Evolutionary conservation across 2,329 filamentous ascomycete species (phyloP).

Genomic region (Clarireedia homoeocarpa): DNA sequence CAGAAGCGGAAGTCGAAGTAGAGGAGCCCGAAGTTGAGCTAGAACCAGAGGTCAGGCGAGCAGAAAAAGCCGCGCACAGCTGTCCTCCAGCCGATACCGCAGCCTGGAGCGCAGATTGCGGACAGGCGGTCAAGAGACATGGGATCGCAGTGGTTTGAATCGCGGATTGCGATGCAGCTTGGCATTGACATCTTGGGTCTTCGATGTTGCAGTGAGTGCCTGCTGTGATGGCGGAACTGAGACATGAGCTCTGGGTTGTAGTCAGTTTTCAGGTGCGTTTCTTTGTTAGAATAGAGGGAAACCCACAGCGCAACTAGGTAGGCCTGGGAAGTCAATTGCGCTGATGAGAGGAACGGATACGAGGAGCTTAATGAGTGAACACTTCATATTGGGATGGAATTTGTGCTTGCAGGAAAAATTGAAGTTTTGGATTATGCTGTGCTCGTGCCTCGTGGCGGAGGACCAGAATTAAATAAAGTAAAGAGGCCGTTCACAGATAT

Average conservation of each 20-base stretch:
- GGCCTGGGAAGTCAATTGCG: conserved; percentile 32
- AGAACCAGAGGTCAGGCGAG: conserved; percentile 1
- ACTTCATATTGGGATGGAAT: conserved; percentile 34
- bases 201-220: conserved; percentile 31
- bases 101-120: conserved; percentile 21
- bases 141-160: conserved; percentile 28
- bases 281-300: neutral
- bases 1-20: too few relatives aligned
- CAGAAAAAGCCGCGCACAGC: conserved; percentile 28
- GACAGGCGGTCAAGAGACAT: conserved; percentile 31
- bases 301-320: conserved; percentile 37
- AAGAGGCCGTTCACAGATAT: too few relatives aligned
- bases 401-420: neutral
- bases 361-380: conserved; percentile 27
- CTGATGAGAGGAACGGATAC: conserved; percentile 31
- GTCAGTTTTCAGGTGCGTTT: neutral
- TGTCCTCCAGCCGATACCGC: conserved; percentile 29
- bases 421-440: neutral
- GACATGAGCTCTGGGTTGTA: conserved; percentile 24
- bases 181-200: conserved; percentile 35
- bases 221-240: conserved; percentile 30
- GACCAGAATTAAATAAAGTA: too few relatives aligned
- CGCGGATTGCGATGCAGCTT: conserved; percentile 13
- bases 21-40: too few relatives aligned
- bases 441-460: too few relatives aligned